A percentile compares a stretch with the other conserved stretches of the same genome.
Evolutionary conservation across 768 basidiomycete genomes (phyloP).

Genomic region (Lactarius evosmus): DNA sequence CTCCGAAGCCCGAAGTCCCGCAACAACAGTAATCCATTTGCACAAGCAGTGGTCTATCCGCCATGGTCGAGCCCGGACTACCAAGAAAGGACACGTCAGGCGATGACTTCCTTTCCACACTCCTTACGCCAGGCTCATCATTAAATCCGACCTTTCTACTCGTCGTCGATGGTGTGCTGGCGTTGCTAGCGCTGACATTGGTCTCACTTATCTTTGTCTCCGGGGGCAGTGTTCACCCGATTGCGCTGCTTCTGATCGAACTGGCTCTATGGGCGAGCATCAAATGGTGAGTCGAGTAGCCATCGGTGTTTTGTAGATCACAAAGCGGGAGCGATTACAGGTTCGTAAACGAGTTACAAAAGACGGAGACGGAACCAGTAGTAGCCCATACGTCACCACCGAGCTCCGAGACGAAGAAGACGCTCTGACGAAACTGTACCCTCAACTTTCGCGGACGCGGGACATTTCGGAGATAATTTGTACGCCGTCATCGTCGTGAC

Average conservation of each 20-base stretch:
- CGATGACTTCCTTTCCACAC: constrained; percentile 45
- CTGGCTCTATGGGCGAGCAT: constrained; percentile 72
- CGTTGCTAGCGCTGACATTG: constrained; percentile 56
- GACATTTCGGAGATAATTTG: background rate
- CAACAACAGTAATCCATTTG: background rate
- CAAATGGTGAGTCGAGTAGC: constrained; percentile 58
- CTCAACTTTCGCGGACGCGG: background rate
- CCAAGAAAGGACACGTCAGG: background rate
- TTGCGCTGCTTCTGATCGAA: constrained; percentile 63
- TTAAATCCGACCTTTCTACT: constrained; percentile 67
- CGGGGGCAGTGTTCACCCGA: constrained; percentile 61
- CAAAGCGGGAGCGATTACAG: constrained; percentile 37
- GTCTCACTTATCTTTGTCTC: constrained; percentile 57
- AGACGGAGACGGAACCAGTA: background rate
- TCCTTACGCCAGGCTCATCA: constrained; percentile 74
- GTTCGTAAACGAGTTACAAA: constrained; percentile 60
- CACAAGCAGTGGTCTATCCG: background rate
- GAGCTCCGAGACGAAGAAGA: constrained; percentile 23
- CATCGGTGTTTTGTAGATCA: background rate
- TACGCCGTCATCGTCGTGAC: constrained; percentile 41
- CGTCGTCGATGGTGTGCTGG: constrained; percentile 60
- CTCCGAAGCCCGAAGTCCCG: background rate
- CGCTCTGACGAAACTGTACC: constrained; percentile 1
- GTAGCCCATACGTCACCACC: background rate
- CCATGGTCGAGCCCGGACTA: background rate